phyloP scores from a whole-genome alignment of 2,329 filamentous ascomycete genomes.

The Akanthomyces muscarius region DNA sequence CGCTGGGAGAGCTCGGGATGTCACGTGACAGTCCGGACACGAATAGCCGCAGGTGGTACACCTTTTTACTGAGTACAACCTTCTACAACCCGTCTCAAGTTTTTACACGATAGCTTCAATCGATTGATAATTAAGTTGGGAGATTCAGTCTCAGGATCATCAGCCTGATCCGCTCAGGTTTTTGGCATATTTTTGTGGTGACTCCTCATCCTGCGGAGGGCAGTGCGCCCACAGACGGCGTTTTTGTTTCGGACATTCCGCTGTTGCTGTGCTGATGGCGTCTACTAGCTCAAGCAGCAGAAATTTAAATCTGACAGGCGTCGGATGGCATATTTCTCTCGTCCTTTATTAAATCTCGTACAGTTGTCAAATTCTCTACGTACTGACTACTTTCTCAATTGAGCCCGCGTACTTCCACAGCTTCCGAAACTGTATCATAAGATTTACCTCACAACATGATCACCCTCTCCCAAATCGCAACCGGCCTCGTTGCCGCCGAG shows the following conservation, averaged over 20 bases:
- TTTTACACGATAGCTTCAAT: neutral
- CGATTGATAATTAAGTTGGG: neutral
- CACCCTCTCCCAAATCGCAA: slow-evolving; percentile 31
- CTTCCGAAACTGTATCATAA: neutral
- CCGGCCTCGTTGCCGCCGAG: slow-evolving; percentile 37
- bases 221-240: neutral
- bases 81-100: too few species aligned
- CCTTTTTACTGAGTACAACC: neutral
- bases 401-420: neutral
- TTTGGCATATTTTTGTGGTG: neutral
- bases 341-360: too few species aligned
- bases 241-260: neutral
- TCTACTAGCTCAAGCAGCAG: neutral
- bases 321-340: neutral
- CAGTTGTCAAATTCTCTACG: too few species aligned
- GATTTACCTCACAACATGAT: slow-evolving; percentile 27
- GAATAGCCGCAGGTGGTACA: neutral
- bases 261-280: neutral
- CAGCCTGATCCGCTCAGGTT: neutral
- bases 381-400: neutral
- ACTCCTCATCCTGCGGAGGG: neutral
- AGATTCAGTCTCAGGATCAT: neutral
- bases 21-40: slow-evolving; percentile 27
- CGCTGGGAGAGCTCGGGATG: slow-evolving; percentile 28
- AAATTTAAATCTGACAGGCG: slow-evolving; percentile 1